phyloP scores from a whole-genome alignment of 2,329 filamentous ascomycete species.

The Alternaria arborescens region DNA sequence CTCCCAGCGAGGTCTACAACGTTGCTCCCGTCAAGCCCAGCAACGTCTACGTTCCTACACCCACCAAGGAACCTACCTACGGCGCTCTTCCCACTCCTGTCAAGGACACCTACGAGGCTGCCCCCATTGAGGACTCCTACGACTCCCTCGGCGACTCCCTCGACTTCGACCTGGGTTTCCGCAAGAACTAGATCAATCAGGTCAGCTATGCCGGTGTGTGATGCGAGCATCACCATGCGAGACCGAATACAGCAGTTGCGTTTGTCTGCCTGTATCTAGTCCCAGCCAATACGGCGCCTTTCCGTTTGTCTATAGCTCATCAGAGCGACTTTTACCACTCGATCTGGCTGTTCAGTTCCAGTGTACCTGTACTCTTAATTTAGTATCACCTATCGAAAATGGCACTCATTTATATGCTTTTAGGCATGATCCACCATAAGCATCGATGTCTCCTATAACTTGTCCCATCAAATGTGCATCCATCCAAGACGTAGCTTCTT shows the following conservation, averaged over 20 bases:
- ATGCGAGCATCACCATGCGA: not conserved
- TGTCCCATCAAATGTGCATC: no score
- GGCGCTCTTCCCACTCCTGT: not conserved
- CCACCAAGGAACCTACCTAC: not conserved
- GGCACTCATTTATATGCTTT: not conserved
- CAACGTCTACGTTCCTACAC: not conserved
- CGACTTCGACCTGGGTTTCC: not conserved
- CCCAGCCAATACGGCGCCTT: not conserved
- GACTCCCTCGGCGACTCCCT: not conserved
- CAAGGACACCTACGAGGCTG: not conserved
- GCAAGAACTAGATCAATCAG: not conserved
- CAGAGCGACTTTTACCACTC: not conserved
- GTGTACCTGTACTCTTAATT: not conserved
- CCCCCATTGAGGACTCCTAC: not conserved
- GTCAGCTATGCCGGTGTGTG: not conserved
- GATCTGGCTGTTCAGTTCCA: not conserved
- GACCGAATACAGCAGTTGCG: not conserved
- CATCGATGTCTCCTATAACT: no score
- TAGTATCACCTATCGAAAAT: not conserved
- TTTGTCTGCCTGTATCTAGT: not conserved
- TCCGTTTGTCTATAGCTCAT: conserved; percentile 1
- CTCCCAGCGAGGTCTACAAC: not conserved
- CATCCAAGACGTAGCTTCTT: no score
- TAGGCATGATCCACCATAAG: not conserved
- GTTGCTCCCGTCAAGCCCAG: not conserved